These are phyloP conservation scores for Agaricus bisporus DNA, from an alignment of 768 basidiomycete genomes.

Conservation along the genomic window DNA sequence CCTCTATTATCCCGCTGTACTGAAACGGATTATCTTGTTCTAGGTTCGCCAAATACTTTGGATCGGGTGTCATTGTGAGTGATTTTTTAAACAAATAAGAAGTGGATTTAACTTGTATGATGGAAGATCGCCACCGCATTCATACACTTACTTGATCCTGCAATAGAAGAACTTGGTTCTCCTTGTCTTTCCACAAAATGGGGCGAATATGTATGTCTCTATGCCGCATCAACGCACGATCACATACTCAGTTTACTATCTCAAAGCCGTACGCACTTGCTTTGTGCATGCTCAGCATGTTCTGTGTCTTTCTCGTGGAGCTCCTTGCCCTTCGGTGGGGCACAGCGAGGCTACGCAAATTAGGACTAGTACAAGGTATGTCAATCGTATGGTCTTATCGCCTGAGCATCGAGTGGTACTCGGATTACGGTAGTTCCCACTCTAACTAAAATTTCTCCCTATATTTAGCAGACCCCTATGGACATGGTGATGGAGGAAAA, in stretches of 20 bases:
- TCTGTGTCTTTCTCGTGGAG: constrained; percentile 79
- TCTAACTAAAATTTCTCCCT: not conserved
- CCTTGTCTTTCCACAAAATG: constrained; percentile 68
- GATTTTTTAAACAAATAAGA: not conserved
- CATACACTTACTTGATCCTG: constrained; percentile 78
- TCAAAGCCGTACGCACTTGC: constrained; percentile 76
- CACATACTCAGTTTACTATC: constrained; percentile 1
- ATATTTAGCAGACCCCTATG: constrained; percentile 51
- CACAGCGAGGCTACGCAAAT: constrained; percentile 55
- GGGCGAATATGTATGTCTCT: constrained; percentile 61
- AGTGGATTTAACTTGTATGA: not conserved
- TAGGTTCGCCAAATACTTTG: constrained; percentile 37
- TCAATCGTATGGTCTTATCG: not conserved
- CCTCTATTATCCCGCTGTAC: no score
- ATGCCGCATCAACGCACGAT: not conserved
- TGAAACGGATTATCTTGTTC: no score
- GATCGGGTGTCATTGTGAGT: constrained; percentile 81
- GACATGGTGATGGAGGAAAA: constrained; percentile 52
- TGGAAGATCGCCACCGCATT: constrained; percentile 82
- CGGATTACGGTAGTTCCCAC: not conserved
- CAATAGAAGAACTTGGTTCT: constrained; percentile 40
- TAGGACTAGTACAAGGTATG: constrained; percentile 62
- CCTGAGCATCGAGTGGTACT: not conserved
- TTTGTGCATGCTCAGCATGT: constrained; percentile 76
- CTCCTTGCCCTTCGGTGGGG: constrained; percentile 86